Conservation (phyloP, 257 asterid species). For the Rubia yunnanensis region DNA sequence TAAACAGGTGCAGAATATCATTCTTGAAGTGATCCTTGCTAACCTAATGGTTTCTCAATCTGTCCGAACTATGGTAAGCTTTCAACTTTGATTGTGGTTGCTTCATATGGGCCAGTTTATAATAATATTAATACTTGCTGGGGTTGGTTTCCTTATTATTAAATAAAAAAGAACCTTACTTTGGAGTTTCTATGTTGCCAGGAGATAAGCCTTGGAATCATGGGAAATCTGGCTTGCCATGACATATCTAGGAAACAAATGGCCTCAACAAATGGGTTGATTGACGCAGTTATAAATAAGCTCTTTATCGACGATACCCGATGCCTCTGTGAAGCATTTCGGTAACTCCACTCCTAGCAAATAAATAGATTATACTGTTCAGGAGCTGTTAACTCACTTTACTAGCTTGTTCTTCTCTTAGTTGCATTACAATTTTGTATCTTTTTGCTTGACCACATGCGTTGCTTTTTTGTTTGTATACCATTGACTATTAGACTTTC, state of each 20-base stretch:
- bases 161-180: background rate
- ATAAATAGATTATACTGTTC: background rate
- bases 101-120: background rate
- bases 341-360: constrained; percentile 30
- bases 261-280: constrained; percentile 53
- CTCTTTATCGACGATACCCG: constrained; percentile 68
- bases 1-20: constrained; percentile 66
- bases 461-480: background rate
- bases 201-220: constrained; percentile 93
- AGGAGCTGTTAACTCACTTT: background rate
- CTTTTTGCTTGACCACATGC: background rate
- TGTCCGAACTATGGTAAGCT: constrained; percentile 58
- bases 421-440: background rate
- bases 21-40: constrained; percentile 84
- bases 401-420: background rate
- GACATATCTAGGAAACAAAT: constrained; percentile 46
- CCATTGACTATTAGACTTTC: background rate
- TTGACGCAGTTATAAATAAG: constrained; percentile 52
- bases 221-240: constrained; percentile 94
- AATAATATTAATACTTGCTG: background rate
- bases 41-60: constrained; percentile 60
- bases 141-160: background rate
- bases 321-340: constrained; percentile 81
- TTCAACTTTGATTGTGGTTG: constrained; percentile 1
- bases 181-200: constrained; percentile 24